Base-by-base conservation (phyloP, 2,329 filamentous ascomycete genomes). In the Monilinia polystroma region DNA sequence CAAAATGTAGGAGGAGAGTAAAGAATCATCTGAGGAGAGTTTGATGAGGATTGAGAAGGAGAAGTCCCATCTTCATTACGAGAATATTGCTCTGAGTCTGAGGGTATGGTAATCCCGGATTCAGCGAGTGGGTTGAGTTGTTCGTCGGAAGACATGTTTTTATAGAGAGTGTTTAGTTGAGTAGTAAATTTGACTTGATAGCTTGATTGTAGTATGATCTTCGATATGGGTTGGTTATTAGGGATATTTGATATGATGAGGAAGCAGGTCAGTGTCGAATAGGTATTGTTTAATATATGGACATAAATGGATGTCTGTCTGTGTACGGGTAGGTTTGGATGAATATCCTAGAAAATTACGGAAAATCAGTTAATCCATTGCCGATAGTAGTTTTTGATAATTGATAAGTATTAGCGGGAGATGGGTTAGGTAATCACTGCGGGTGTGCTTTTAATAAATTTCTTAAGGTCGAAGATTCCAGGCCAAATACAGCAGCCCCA, bases 1-100 rank as follows among this genome's bases (percentile, higher is more conserved):
- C 92, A 97, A 55, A 96, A 75, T 0, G 93, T 96, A 2, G 95
- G 93, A 4, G 93, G 92, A 71, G 88, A 87, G 84, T 98, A 99
- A 57, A 98, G 85, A 58, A 96, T 89, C 73, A 97, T 79, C 11
- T 90, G 89, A 1, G 87, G 84, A 14, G 86, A 89, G 64, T 80
- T 80, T 10, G 83, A 82, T 3, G 87, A 86, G 1, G 87, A 86
- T 1, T 85, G 82, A 2, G 87, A 84, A 59, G 88, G 87, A 51
- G 83, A 80, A 23, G 84, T 85, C 67, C 85, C 79, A 65, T 88
- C 85, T 70, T 89, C 87, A 72, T 81, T 83, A 68, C 83, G 85
- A 64, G 88, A 89, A 80, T 95, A 94, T 78, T 89, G 89, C 79
- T 94, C 91, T 81, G 89, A 92, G 81, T 95, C 91, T 62, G 91